A percentile compares a stretch with the other conserved stretches of the same genome.
phyloP scores from a whole-genome alignment of 176 grass and related monocot species.

The Chloris gayana region DNA sequence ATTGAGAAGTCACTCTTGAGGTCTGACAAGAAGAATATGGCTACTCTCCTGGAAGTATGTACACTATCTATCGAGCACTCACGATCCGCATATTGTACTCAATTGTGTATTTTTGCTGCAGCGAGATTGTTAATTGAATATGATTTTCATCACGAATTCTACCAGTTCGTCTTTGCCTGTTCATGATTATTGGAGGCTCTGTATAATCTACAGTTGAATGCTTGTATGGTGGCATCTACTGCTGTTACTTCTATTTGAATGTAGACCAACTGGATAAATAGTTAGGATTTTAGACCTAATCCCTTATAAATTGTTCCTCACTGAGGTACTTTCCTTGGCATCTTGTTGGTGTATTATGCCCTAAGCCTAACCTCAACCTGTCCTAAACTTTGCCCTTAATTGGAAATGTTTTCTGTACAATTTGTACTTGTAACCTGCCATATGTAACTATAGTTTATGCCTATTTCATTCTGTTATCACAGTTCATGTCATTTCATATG shows the following conservation, averaged over 20 bases:
- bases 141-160: not conserved
- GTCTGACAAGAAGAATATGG: constrained; percentile 94
- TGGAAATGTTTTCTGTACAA: constrained; percentile 14
- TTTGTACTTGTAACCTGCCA: not conserved
- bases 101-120: not conserved
- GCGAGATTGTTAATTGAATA: not conserved
- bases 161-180: not conserved
- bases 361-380: not conserved
- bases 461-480: too few species aligned
- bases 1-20: constrained; percentile 92
- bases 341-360: not conserved
- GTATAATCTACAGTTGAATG: not conserved
- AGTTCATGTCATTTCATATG: not conserved
- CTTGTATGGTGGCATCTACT: constrained; percentile 1
- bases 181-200: not conserved
- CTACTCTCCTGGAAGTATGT: constrained; percentile 74
- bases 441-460: not conserved
- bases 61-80: not conserved
- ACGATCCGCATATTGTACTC: constrained; percentile 21
- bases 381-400: not conserved
- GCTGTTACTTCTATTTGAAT: not conserved
- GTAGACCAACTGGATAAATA: not conserved
- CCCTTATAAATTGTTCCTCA: not conserved
- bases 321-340: not conserved
- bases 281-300: not conserved